Percentiles rank a stretch among this genome's conserved stretches.
These are phyloP conservation scores for Neckera pumila DNA, from an alignment of 225 moss, liverwort and hornwort species.

Conservation along the genomic window DNA sequence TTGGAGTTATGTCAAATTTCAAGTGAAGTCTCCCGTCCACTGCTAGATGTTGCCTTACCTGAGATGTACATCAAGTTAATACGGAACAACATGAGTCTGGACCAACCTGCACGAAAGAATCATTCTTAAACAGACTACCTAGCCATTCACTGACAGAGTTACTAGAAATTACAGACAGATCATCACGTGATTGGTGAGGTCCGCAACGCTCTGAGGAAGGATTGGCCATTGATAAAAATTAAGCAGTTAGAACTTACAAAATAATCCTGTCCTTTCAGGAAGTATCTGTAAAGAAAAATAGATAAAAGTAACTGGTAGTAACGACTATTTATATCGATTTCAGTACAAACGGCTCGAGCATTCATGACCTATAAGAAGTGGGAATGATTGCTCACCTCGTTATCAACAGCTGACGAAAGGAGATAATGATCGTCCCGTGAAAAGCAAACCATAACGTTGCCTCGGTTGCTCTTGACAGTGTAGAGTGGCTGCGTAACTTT, in stretches of 20 bases:
- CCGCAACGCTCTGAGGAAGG: background rate
- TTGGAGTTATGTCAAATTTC: constrained; percentile 63
- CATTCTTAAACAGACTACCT: background rate
- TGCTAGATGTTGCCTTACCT: constrained; percentile 73
- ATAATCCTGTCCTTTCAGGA: background rate
- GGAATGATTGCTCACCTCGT: constrained; percentile 37
- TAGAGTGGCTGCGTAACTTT: constrained; percentile 60
- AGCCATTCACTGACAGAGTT: background rate
- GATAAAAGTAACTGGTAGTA: background rate
- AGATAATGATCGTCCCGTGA: constrained; percentile 76
- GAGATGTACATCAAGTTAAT: background rate
- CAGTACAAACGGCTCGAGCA: background rate
- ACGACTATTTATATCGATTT: background rate
- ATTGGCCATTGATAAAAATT: background rate
- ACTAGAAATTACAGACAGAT: background rate
- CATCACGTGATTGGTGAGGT: background rate
- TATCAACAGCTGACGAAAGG: constrained; percentile 78
- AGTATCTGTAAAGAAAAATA: background rate
- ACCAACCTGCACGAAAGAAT: background rate
- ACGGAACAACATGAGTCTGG: background rate
- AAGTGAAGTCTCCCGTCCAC: constrained; percentile 72
- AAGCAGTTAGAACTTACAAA: background rate
- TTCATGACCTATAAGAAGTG: background rate
- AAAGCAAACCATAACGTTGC: constrained; percentile 86
- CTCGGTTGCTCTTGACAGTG: constrained; percentile 53